Conservation (phyloP, 2,329 filamentous ascomycete species). For the Trichophyton verrucosum region DNA sequence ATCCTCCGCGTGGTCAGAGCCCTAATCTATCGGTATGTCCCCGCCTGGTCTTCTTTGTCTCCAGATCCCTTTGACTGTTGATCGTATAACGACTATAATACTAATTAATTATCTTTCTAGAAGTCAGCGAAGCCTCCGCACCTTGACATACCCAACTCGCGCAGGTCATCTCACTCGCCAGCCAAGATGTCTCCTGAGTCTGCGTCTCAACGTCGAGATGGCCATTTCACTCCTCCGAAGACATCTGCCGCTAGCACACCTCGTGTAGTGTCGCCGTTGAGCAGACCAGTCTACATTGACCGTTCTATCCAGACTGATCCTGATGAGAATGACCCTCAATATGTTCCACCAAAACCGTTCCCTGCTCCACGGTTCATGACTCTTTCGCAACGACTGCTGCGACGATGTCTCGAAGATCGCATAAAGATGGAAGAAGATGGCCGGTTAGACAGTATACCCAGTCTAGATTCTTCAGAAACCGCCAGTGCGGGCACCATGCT, state of each 20-base stretch:
- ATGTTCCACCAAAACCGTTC: constrained; percentile 12
- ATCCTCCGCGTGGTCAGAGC: constrained; percentile 4
- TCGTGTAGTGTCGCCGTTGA: constrained; percentile 17
- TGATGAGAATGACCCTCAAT: constrained; percentile 26
- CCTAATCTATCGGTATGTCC: constrained; percentile 1
- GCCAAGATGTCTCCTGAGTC: constrained; percentile 20
- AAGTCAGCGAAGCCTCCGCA: constrained; percentile 9
- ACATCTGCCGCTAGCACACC: constrained; percentile 22
- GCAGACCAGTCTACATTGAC: constrained; percentile 28
- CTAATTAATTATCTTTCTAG: not conserved
- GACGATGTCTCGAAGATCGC: constrained; percentile 32
- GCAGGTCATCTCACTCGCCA: constrained; percentile 27
- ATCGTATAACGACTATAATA: not conserved
- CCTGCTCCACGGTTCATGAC: constrained; percentile 22
- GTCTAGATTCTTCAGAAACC: not conserved
- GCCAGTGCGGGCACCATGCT: constrained; percentile 9
- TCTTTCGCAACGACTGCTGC: constrained; percentile 31
- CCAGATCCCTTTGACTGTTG: not conserved
- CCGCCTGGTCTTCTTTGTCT: not conserved
- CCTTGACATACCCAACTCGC: constrained; percentile 19
- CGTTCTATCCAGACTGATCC: constrained; percentile 33
- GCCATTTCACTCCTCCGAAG: constrained; percentile 20
- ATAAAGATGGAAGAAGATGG: constrained; percentile 23
- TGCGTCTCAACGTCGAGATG: constrained; percentile 15
- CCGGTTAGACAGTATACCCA: not conserved